Evolutionary conservation across 768 basidiomycete genomes (phyloP).

Genomic region (Suillus ampliporus): DNA sequence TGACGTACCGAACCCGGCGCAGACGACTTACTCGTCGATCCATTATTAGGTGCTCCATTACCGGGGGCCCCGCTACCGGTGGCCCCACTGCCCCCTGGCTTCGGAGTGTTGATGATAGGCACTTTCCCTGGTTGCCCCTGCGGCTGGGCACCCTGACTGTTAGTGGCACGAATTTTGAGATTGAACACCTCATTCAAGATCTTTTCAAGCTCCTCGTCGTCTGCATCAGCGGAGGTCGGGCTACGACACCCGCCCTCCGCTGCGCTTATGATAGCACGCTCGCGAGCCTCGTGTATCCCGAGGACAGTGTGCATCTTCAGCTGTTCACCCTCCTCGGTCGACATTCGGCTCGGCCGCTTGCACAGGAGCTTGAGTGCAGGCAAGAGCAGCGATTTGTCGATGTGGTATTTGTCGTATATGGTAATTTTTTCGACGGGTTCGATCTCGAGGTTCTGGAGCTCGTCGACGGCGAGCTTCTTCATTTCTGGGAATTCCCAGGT

Average conservation of each 20-base stretch:
- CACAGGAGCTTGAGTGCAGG: conserved; percentile 59
- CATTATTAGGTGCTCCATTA: too few relatives aligned
- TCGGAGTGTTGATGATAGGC: background rate
- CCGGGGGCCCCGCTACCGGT: too few relatives aligned
- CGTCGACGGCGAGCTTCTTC: conserved; percentile 54
- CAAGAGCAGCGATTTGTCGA: conserved; percentile 55
- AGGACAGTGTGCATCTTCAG: conserved; percentile 63
- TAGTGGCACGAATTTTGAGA: conserved; percentile 10
- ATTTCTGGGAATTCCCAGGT: conserved; percentile 62
- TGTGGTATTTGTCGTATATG: conserved; percentile 57
- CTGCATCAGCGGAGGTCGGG: conserved; percentile 33
- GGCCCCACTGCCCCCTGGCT: too few relatives aligned
- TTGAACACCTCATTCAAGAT: conserved; percentile 43
- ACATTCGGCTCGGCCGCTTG: conserved; percentile 54
- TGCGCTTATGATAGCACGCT: conserved; percentile 45
- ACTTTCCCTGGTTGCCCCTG: background rate
- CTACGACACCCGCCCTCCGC: conserved; percentile 30
- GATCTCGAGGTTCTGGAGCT: conserved; percentile 55
- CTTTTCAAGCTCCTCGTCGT: conserved; percentile 29
- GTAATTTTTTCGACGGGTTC: conserved; percentile 58
- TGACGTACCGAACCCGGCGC: background rate
- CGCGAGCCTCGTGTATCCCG: conserved; percentile 58
- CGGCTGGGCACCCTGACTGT: background rate
- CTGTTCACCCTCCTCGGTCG: conserved; percentile 55
- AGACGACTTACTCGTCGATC: background rate